Evolutionary conservation across 2,329 filamentous ascomycete species (phyloP).

Genomic region (Ophiostoma sp.): DNA sequence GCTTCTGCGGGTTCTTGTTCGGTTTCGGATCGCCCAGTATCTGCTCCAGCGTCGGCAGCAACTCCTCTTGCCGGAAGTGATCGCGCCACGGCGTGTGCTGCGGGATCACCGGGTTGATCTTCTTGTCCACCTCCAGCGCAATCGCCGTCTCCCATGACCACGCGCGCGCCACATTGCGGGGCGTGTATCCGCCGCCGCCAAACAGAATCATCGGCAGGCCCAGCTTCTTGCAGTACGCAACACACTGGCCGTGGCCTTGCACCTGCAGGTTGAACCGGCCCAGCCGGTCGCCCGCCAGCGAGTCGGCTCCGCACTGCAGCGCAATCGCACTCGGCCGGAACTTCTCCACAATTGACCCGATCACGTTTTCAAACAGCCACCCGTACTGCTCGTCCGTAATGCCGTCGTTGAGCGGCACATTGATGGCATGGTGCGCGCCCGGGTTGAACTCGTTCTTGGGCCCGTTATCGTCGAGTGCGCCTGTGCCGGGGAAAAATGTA

Average conservation of each 20-base stretch:
- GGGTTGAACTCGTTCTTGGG: constrained; percentile 77
- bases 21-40: constrained; percentile 61
- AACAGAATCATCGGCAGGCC: constrained; percentile 80
- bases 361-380: constrained; percentile 74
- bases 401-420: constrained; percentile 84
- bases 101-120: constrained; percentile 68
- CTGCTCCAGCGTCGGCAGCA: constrained; percentile 81
- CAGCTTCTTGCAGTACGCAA: constrained; percentile 79
- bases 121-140: constrained; percentile 67
- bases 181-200: constrained; percentile 93
- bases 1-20: constrained; percentile 75
- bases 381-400: constrained; percentile 89
- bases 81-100: constrained; percentile 76
- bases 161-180: constrained; percentile 88
- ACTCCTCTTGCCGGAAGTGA: constrained; percentile 80
- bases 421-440: constrained; percentile 83
- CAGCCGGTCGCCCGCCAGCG: constrained; percentile 83
- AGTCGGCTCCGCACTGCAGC: constrained; percentile 92
- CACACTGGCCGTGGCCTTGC: constrained; percentile 85
- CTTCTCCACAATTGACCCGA: constrained; percentile 69
- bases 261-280: constrained; percentile 97
- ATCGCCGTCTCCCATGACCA: constrained; percentile 97
- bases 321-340: constrained; percentile 91
- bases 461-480: constrained; percentile 79
- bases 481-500: constrained; percentile 85